phyloP scores from a whole-genome alignment of 768 basidiomycete genomes.

The Clitopilus hobsonii region DNA sequence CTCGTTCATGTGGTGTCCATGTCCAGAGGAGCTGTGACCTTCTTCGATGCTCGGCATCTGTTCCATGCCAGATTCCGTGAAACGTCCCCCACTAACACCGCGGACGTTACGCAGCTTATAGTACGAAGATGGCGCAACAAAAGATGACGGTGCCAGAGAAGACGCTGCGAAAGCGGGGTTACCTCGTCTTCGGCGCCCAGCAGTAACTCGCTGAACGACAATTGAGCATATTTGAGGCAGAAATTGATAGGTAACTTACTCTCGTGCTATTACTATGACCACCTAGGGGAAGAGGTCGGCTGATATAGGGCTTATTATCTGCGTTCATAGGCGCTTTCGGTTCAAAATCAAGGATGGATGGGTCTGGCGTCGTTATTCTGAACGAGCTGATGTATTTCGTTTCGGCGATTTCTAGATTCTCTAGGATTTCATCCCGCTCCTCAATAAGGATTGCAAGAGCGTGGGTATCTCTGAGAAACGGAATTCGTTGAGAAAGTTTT shows the following conservation, averaged over 20 bases:
- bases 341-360: constrained; percentile 59
- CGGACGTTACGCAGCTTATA: constrained; percentile 66
- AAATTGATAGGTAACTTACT: constrained; percentile 14
- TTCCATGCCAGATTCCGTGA: constrained; percentile 38
- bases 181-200: constrained; percentile 38
- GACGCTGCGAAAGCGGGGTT: constrained; percentile 66
- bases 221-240: neutral
- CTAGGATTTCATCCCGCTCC: constrained; percentile 72
- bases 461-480: constrained; percentile 54
- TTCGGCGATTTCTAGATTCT: constrained; percentile 78
- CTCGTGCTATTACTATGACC: constrained; percentile 20
- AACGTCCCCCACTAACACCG: constrained; percentile 56
- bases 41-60: constrained; percentile 47
- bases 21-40: constrained; percentile 55
- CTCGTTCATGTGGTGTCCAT: constrained; percentile 72
- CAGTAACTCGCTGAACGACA: neutral
- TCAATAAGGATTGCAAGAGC: constrained; percentile 65
- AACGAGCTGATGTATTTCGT: constrained; percentile 75
- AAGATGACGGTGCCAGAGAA: constrained; percentile 71
- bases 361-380: constrained; percentile 66
- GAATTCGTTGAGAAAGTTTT: neutral
- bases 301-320: constrained; percentile 54
- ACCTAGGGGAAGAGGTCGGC: constrained; percentile 59
- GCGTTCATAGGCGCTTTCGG: constrained; percentile 32
- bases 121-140: constrained; percentile 75